Percentiles rank a stretch among this genome's conserved stretches.
These are phyloP conservation scores for Saccharomycopsis guyanensis DNA, from an alignment of 805 yeast genomes.

Conservation along the genomic window DNA sequence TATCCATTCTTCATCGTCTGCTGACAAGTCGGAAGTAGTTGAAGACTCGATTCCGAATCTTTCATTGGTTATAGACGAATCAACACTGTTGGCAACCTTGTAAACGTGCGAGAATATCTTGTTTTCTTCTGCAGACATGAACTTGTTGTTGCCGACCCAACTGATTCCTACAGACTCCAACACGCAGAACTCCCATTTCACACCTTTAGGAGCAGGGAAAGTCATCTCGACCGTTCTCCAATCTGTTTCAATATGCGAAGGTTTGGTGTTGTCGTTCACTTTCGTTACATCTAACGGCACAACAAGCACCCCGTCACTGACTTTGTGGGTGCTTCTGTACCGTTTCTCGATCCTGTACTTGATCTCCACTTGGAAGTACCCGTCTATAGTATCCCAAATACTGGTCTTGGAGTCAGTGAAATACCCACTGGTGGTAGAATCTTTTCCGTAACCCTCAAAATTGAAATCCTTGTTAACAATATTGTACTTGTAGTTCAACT, in stretches of 20 bases:
- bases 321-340: constrained; percentile 25
- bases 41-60: constrained; percentile 1
- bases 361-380: constrained; percentile 29
- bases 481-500: constrained; percentile 25
- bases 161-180: constrained; percentile 22
- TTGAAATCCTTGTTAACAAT: constrained; percentile 21
- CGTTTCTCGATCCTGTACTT: constrained; percentile 31
- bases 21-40: neutral
- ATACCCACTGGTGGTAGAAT: neutral
- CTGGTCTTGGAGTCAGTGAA: neutral
- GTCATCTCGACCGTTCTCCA: constrained; percentile 23
- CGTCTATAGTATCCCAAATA: constrained; percentile 9
- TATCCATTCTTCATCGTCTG: constrained; percentile 24
- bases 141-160: constrained; percentile 20
- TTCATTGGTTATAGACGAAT: neutral
- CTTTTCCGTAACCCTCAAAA: constrained; percentile 3
- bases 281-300: constrained; percentile 26
- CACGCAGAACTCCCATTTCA: constrained; percentile 24
- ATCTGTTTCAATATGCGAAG: constrained; percentile 7
- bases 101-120: constrained; percentile 16
- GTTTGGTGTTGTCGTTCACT: constrained; percentile 1
- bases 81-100: constrained; percentile 4
- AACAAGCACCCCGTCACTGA: constrained; percentile 28
- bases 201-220: constrained; percentile 22
- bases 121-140: constrained; percentile 2